These are phyloP conservation scores for Pseudofabraea citricarpa DNA, from an alignment of 2,329 filamentous ascomycete species.

Conservation along the genomic window DNA sequence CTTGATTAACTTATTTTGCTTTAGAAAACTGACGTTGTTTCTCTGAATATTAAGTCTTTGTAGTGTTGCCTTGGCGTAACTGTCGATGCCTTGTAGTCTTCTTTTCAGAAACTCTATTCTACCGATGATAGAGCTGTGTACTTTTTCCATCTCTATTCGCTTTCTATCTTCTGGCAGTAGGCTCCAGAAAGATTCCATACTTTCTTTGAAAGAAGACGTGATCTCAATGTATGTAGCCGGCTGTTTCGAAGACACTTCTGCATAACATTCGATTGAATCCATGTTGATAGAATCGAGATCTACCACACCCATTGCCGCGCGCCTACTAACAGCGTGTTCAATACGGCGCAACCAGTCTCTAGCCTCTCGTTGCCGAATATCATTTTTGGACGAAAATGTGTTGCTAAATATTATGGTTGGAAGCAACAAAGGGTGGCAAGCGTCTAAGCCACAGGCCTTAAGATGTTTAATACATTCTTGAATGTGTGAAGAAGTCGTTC, in stretches of 20 bases:
- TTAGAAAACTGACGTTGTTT: not conserved
- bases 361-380: constrained; percentile 58
- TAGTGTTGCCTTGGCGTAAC: not conserved
- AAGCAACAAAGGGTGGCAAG: constrained; percentile 54
- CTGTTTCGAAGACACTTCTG: not conserved
- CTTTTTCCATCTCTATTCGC: not conserved
- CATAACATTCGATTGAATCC: not conserved
- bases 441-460: constrained; percentile 41
- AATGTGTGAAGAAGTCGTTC: not conserved
- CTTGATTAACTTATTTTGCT: too few relatives aligned
- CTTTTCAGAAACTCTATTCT: not conserved
- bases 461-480: constrained; percentile 44
- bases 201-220: not conserved
- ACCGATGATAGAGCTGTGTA: not conserved
- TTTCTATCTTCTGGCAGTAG: not conserved
- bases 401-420: constrained; percentile 54
- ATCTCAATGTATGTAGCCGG: not conserved
- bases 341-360: constrained; percentile 57
- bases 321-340: constrained; percentile 57
- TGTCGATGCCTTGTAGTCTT: not conserved
- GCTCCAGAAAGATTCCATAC: not conserved
- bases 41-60: not conserved
- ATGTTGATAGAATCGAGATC: not conserved
- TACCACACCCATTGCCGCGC: too few relatives aligned
- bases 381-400: constrained; percentile 50